These are phyloP conservation scores for Tylopilus balloui DNA, from an alignment of 768 basidiomycete genomes.

Conservation along the genomic window DNA sequence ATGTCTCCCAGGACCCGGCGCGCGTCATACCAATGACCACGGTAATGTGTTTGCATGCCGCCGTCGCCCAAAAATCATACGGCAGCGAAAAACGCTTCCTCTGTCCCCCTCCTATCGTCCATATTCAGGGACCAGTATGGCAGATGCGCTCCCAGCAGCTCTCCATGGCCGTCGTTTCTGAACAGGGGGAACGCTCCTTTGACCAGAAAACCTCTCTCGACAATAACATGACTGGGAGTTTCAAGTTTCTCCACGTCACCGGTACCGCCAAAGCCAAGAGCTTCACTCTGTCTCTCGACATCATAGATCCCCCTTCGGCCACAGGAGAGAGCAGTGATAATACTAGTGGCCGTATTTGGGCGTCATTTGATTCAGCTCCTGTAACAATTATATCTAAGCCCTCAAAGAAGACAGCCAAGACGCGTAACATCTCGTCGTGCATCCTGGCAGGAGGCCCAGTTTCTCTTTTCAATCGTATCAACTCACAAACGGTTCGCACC, in stretches of 20 bases:
- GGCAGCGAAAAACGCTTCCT: conserved; percentile 94
- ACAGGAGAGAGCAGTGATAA: conserved; percentile 36
- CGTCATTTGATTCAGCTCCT: conserved; percentile 86
- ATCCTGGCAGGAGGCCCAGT: conserved; percentile 87
- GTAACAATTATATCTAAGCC: conserved; percentile 96
- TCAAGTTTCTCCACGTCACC: conserved; percentile 89
- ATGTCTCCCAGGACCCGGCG: conserved; percentile 68
- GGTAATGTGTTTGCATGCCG: conserved; percentile 85
- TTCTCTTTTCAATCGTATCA: conserved; percentile 93
- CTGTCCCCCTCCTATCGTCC: conserved; percentile 89
- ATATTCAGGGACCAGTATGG: conserved; percentile 85
- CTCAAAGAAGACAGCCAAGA: conserved; percentile 95
- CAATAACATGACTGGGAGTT: conserved; percentile 79
- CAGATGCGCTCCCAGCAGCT: conserved; percentile 78
- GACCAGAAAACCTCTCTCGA: conserved; percentile 83
- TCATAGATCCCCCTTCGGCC: conserved; percentile 66
- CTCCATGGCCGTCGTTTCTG: conserved; percentile 82
- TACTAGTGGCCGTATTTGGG: conserved; percentile 71
- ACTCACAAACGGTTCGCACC: conserved; percentile 93
- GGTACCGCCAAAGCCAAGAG: conserved; percentile 87
- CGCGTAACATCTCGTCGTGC: conserved; percentile 86
- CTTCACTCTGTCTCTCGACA: conserved; percentile 81
- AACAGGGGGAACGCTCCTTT: conserved; percentile 76
- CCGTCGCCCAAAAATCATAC: conserved; percentile 94
- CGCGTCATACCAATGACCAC: conserved; percentile 87